Conservation (phyloP, 208 protist genomes). For the Trypanosoma vivax region DNA sequence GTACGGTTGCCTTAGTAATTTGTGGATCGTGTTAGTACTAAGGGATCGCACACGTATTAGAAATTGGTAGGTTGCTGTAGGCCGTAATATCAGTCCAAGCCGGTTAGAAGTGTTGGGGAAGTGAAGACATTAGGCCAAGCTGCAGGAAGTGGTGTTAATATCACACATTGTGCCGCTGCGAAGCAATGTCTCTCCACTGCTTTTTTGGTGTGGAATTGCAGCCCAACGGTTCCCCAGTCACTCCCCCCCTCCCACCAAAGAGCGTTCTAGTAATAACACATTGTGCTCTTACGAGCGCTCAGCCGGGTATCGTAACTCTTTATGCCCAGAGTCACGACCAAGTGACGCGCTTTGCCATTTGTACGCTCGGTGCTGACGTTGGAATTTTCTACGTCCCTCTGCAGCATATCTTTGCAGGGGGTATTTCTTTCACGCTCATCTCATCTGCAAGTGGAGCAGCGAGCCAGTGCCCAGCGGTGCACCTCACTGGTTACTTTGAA, state of each 20-base stretch:
- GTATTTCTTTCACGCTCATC: constrained; percentile 56
- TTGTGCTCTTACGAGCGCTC: constrained; percentile 42
- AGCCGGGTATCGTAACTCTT: constrained; percentile 37
- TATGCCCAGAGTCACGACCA: constrained; percentile 63
- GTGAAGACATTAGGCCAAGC: no score
- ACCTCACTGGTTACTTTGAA: constrained; percentile 79
- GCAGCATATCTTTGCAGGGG: constrained; percentile 61
- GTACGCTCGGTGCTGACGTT: constrained; percentile 37
- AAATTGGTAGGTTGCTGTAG: no score
- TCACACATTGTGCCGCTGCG: no score
- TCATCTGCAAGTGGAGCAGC: constrained; percentile 9
- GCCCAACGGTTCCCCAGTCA: constrained; percentile 48
- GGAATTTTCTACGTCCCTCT: constrained; percentile 49
- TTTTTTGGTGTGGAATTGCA: constrained; percentile 74
- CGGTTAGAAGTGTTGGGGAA: no score
- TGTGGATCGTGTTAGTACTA: no score
- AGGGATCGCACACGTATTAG: no score
- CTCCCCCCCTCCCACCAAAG: constrained; percentile 44
- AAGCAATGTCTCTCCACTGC: constrained; percentile 65
- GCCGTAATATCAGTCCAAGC: no score
- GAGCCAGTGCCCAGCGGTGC: constrained; percentile 30
- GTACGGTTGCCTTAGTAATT: no score
- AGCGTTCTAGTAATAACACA: constrained; percentile 69
- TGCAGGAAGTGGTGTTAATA: no score
- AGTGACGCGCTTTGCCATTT: constrained; percentile 49